Conservation (phyloP, 495 filamentous ascomycete species). For the Lepraria neglecta region DNA sequence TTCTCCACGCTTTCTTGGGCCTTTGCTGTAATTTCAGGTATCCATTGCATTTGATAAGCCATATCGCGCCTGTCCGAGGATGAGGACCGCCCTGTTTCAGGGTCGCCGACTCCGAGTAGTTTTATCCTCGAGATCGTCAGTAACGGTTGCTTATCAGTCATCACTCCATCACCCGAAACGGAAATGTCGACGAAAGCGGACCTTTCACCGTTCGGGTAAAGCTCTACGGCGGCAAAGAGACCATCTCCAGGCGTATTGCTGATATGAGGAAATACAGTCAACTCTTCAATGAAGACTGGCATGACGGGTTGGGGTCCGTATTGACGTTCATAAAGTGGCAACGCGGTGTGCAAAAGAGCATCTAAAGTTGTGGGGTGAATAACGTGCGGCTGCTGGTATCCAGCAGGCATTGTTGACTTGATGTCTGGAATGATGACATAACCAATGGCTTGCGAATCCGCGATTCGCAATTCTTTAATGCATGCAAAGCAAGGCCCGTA, state of each 20-base stretch:
- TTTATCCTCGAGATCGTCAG: not conserved
- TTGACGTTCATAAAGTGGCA: not conserved
- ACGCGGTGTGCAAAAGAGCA: not conserved
- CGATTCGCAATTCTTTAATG: not conserved
- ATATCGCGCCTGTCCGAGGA: not conserved
- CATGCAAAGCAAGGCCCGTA: not conserved
- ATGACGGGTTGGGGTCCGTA: not conserved
- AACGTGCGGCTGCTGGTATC: not conserved
- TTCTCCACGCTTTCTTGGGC: no score
- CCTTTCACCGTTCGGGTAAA: not conserved
- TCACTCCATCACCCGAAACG: not conserved
- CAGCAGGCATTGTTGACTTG: not conserved
- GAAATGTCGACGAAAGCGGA: not conserved
- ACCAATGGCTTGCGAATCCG: not conserved
- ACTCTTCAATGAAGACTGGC: not conserved
- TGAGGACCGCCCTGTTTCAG: no score
- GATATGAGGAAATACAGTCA: not conserved
- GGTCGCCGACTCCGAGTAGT: not conserved
- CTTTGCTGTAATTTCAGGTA: constrained; percentile 26
- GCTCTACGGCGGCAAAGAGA: not conserved
- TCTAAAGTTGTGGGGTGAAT: constrained; percentile 2
- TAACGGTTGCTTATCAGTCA: not conserved
- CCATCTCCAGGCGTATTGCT: not conserved
- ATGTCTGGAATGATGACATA: not conserved
- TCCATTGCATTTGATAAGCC: not conserved